Evolutionary conservation across 768 basidiomycete species (phyloP).

Genomic region (Mycena maculata): DNA sequence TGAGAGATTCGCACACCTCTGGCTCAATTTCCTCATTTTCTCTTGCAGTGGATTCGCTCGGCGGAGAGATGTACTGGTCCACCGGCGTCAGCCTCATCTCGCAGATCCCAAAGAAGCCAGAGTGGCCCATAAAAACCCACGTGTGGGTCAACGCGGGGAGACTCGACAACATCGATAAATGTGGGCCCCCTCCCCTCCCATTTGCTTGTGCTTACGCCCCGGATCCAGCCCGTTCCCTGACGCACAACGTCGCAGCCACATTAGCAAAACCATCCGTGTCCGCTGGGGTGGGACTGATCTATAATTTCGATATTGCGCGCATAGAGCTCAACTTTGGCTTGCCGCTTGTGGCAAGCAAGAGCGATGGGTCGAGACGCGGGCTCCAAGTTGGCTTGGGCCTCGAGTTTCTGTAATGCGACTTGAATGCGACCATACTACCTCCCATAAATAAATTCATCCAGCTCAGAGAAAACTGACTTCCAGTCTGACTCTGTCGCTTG

Average conservation of each 20-base stretch:
- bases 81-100: constrained; percentile 81
- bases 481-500: no score
- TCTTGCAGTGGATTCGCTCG: constrained; percentile 82
- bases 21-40: constrained; percentile 12
- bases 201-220: not conserved
- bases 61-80: constrained; percentile 87
- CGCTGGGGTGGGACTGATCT: constrained; percentile 85
- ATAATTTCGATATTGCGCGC: constrained; percentile 85
- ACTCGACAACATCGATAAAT: constrained; percentile 67
- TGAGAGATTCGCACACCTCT: constrained; percentile 46
- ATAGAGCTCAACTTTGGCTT: constrained; percentile 91
- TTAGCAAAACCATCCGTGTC: constrained; percentile 77
- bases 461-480: no score
- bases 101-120: constrained; percentile 73
- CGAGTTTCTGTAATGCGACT: constrained; percentile 68
- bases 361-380: constrained; percentile 66
- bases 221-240: constrained; percentile 49
- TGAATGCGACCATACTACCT: no score
- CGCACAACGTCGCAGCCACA: constrained; percentile 52
- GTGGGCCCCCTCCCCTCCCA: constrained; percentile 61
- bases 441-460: no score
- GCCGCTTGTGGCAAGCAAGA: constrained; percentile 74
- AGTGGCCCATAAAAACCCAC: constrained; percentile 91
- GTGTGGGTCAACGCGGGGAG: constrained; percentile 85
- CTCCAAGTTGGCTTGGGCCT: constrained; percentile 76